Conservation (phyloP, 495 filamentous ascomycete species). For the Tetracladium setigerum region DNA sequence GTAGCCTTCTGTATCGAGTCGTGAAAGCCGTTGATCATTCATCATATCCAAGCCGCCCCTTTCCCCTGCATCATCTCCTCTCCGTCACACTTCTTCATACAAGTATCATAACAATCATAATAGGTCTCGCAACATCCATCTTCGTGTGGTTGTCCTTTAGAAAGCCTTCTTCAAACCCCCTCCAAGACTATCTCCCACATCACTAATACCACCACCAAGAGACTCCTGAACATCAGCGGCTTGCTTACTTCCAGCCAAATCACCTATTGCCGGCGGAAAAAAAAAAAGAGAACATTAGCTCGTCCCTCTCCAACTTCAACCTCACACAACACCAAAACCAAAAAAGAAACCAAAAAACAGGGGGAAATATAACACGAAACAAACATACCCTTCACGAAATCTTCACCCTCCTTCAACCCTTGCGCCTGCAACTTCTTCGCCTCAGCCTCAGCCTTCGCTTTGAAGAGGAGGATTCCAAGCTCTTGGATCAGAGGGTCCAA, state of each 20-base stretch:
- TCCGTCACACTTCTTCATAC: too few species aligned
- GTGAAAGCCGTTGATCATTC: too few species aligned
- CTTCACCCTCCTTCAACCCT: slow-evolving; percentile 23
- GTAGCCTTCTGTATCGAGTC: too few species aligned
- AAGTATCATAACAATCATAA: too few species aligned
- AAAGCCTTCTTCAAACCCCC: slow-evolving; percentile 12
- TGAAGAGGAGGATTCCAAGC: slow-evolving; percentile 15
- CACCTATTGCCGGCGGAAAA: slow-evolving; percentile 7
- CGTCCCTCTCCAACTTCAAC: not conserved
- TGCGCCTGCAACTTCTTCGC: slow-evolving; percentile 41
- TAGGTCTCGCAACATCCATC: too few species aligned
- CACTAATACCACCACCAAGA: slow-evolving; percentile 10
- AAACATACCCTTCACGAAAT: slow-evolving; percentile 12
- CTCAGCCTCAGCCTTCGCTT: slow-evolving; percentile 20
- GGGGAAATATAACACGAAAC: not conserved
- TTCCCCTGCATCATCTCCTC: too few species aligned
- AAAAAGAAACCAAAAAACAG: not conserved
- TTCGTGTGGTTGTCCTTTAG: too few species aligned
- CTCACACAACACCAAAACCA: not conserved
- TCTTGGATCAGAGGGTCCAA: slow-evolving; percentile 15
- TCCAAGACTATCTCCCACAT: too few species aligned
- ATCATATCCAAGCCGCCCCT: too few species aligned
- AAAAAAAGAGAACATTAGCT: not conserved
- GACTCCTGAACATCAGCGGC: slow-evolving; percentile 5
- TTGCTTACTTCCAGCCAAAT: slow-evolving; percentile 16